A percentile compares a stretch with the other conserved stretches of the same genome.
phyloP scores from a whole-genome alignment of 495 filamentous ascomycete species.

The Massariosphaeria phaeospora region DNA sequence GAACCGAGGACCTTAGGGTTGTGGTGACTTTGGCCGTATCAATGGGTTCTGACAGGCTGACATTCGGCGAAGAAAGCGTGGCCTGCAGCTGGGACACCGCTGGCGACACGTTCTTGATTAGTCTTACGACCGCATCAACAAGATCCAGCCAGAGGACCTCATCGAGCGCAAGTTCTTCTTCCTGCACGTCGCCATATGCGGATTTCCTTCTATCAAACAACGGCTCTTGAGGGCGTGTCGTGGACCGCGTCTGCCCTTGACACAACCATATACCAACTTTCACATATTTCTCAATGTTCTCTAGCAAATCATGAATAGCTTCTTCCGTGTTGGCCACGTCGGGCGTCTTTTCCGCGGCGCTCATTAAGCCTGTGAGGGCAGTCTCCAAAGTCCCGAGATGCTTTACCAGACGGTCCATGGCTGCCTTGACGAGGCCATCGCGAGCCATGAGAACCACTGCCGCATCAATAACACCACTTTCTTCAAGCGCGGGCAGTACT shows the following conservation, averaged over 20 bases:
- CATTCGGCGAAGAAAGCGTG: not conserved
- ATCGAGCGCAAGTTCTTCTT: slow-evolving; percentile 64
- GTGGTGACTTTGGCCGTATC: slow-evolving; percentile 49
- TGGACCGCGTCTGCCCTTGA: slow-evolving; percentile 74
- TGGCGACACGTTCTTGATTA: slow-evolving; percentile 54
- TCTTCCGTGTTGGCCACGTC: slow-evolving; percentile 53
- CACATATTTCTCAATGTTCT: slow-evolving; percentile 77
- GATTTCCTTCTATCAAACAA: slow-evolving; percentile 43
- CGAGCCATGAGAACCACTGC: slow-evolving; percentile 86
- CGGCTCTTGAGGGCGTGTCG: slow-evolving; percentile 22
- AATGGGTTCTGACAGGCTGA: slow-evolving; percentile 9
- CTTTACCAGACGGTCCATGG: slow-evolving; percentile 74
- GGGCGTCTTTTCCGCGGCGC: slow-evolving; percentile 49
- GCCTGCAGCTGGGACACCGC: slow-evolving; percentile 27
- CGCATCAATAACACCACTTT: slow-evolving; percentile 84
- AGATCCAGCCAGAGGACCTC: slow-evolving; percentile 88
- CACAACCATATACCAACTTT: slow-evolving; percentile 94
- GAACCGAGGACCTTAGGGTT: slow-evolving; percentile 70
- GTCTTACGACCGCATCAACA: slow-evolving; percentile 75
- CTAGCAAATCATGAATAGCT: slow-evolving; percentile 59
- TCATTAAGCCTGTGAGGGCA: slow-evolving; percentile 67
- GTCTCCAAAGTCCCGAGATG: slow-evolving; percentile 76
- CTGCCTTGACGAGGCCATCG: slow-evolving; percentile 77
- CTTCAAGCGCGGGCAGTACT: slow-evolving; percentile 81
- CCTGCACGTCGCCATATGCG: slow-evolving; percentile 37